Percentiles rank a stretch among this genome's conserved stretches.
These are phyloP conservation scores for Huiozyma naganishii DNA, from an alignment of 805 yeast species.

Conservation along the genomic window DNA sequence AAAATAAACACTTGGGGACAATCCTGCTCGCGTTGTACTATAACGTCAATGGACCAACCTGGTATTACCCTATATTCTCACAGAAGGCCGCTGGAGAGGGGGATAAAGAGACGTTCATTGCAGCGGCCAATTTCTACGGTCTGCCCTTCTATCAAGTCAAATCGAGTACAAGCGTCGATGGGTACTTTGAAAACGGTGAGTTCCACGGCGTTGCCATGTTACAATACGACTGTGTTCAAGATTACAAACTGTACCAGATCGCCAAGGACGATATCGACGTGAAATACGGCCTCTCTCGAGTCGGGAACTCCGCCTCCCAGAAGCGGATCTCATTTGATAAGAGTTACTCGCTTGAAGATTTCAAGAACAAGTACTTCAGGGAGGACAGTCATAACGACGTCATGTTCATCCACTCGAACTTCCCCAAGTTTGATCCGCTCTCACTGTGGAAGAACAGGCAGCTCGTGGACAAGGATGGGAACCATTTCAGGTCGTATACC, in stretches of 20 bases:
- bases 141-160: constrained; percentile 40
- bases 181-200: constrained; percentile 22
- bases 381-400: constrained; percentile 10
- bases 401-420: constrained; percentile 31
- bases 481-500: constrained; percentile 18
- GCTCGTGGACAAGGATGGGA: constrained; percentile 13
- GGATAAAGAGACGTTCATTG: constrained; percentile 64
- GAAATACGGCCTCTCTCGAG: constrained; percentile 2
- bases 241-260: constrained; percentile 28
- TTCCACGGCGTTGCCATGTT: constrained; percentile 70
- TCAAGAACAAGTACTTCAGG: constrained; percentile 12
- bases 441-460: constrained; percentile 14
- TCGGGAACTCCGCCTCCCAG: background rate
- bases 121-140: constrained; percentile 43
- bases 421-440: constrained; percentile 32
- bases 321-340: constrained; percentile 6
- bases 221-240: constrained; percentile 59
- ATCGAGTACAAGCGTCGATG: constrained; percentile 30
- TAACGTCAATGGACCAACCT: constrained; percentile 56
- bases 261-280: constrained; percentile 14
- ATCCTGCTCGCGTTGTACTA: constrained; percentile 54
- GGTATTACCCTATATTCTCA: constrained; percentile 58
- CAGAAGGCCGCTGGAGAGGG: constrained; percentile 81
- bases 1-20: constrained; percentile 47
- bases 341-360: constrained; percentile 12